These are phyloP conservation scores for Arbutus unedo DNA, from an alignment of 148 eudicot genomes.

Conservation along the genomic window DNA sequence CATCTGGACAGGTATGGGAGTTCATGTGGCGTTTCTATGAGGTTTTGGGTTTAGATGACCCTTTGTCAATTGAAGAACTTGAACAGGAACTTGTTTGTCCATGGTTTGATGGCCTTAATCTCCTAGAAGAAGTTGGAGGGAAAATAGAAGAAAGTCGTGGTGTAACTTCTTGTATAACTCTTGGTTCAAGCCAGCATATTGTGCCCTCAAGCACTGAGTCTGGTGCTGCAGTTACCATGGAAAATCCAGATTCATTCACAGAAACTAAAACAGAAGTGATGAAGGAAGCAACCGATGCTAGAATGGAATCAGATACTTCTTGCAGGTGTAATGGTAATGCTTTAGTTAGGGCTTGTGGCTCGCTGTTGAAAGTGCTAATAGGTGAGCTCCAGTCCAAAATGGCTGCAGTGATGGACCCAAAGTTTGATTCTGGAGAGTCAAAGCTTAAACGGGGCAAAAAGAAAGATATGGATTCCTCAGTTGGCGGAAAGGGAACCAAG, in stretches of 20 bases:
- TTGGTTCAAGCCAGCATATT: slow-evolving; percentile 26
- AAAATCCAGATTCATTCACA: slow-evolving; percentile 25
- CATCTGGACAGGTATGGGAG: slow-evolving; percentile 45
- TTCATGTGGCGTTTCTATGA: slow-evolving; percentile 46
- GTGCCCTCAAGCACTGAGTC: slow-evolving; percentile 36
- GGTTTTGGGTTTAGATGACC: slow-evolving; percentile 36
- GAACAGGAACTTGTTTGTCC: slow-evolving; percentile 55
- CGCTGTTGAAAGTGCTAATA: slow-evolving; percentile 50
- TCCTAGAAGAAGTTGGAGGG: slow-evolving; percentile 25
- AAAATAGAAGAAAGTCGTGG: slow-evolving; percentile 16
- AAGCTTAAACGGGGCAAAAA: slow-evolving; percentile 59
- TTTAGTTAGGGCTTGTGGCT: slow-evolving; percentile 39
- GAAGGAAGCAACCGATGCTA: slow-evolving; percentile 30
- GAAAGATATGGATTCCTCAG: slow-evolving; percentile 45
- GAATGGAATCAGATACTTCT: slow-evolving; percentile 23
- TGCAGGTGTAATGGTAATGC: slow-evolving; percentile 34
- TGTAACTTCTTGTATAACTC: slow-evolving; percentile 28
- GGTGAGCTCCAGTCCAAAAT: slow-evolving; percentile 62
- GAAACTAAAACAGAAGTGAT: slow-evolving; percentile 28
- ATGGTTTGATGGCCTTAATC: slow-evolving; percentile 31
- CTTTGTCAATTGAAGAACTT: slow-evolving; percentile 40
- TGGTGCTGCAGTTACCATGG: slow-evolving; percentile 25
- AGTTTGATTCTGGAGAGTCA: slow-evolving; percentile 43
- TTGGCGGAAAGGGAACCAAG: slow-evolving; percentile 39
- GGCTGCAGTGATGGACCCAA: slow-evolving; percentile 50